Percentiles rank a stretch among this genome's conserved stretches.
Conservation (phyloP, 169 alveolate genomes). For the Hammondia hammondi region DNA sequence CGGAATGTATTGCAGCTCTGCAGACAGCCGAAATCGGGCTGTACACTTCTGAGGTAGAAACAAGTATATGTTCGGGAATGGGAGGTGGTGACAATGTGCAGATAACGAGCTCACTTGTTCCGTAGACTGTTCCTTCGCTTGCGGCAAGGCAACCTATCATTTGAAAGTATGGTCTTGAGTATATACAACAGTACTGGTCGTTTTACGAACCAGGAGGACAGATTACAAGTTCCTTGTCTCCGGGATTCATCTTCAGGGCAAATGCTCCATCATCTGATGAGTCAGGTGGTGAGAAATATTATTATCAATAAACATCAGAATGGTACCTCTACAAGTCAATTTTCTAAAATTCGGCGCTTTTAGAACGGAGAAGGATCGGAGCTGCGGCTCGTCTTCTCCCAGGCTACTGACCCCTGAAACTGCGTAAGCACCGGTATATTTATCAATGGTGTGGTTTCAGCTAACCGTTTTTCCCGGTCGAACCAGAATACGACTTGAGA, state of each 20-base stretch:
- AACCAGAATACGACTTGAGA: conserved; percentile 65
- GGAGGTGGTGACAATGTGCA: neutral
- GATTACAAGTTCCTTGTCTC: conserved; percentile 75
- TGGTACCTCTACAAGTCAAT: conserved; percentile 82
- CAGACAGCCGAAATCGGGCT: conserved; percentile 87
- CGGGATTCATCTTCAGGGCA: conserved; percentile 79
- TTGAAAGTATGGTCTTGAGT: neutral
- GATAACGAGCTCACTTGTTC: conserved; percentile 11
- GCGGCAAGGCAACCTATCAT: conserved; percentile 73
- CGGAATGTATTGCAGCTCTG: conserved; percentile 88
- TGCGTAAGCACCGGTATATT: neutral
- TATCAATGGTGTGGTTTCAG: conserved; percentile 40
- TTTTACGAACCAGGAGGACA: conserved; percentile 81
- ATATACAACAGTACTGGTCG: conserved; percentile 51
- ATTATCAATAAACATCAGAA: neutral
- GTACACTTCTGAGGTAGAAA: conserved; percentile 63
- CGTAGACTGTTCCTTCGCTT: conserved; percentile 72
- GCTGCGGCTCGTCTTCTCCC: conserved; percentile 77
- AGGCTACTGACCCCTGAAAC: conserved; percentile 49
- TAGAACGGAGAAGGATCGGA: conserved; percentile 83
- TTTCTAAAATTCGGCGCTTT: conserved; percentile 77
- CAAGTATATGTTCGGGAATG: neutral
- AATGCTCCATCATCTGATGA: conserved; percentile 77
- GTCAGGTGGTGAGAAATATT: neutral
- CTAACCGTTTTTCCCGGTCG: conserved; percentile 74